Evolutionary conservation across 2,329 filamentous ascomycete genomes (phyloP).

Genomic region (Coniochaeta sp.): DNA sequence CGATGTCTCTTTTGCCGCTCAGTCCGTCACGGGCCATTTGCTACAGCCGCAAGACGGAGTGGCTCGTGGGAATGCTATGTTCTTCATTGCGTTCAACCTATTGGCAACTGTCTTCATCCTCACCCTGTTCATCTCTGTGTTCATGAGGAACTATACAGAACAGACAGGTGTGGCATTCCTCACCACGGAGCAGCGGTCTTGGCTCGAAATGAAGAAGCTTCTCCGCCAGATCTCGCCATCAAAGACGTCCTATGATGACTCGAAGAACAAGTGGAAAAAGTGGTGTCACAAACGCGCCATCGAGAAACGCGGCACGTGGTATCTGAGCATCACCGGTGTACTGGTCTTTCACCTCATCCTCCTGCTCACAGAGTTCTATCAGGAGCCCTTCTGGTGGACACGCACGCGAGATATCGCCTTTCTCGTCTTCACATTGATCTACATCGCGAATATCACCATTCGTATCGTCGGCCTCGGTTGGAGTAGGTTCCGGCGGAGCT

Average conservation of each 20-base stretch:
- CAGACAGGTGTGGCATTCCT: conserved; percentile 95
- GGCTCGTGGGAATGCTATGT: conserved; percentile 79
- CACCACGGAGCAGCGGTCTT: conserved; percentile 91
- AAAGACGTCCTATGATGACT: conserved; percentile 77
- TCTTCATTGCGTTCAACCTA: conserved; percentile 95
- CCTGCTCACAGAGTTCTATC: conserved; percentile 78
- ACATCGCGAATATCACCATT: conserved; percentile 74
- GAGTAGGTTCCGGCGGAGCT: conserved; percentile 84
- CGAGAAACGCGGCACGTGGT: conserved; percentile 91
- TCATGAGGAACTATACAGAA: conserved; percentile 99
- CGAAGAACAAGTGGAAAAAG: conserved; percentile 71
- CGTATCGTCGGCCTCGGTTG: conserved; percentile 85
- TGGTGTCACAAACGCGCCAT: conserved; percentile 95
- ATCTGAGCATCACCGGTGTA: conserved; percentile 69
- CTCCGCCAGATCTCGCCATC: conserved; percentile 90
- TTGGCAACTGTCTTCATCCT: conserved; percentile 93
- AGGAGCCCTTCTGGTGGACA: conserved; percentile 67
- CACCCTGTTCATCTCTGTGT: conserved; percentile 96
- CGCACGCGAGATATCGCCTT: conserved; percentile 67
- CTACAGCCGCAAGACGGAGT: conserved; percentile 64
- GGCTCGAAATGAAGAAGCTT: conserved; percentile 90
- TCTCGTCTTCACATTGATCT: conserved; percentile 72
- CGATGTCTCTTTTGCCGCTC: conserved; percentile 80
- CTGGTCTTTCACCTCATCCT: conserved; percentile 78
- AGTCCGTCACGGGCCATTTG: conserved; percentile 71